These are phyloP conservation scores for Alternaria triticimaculans DNA, from an alignment of 2,329 filamentous ascomycete genomes.

Conservation along the genomic window DNA sequence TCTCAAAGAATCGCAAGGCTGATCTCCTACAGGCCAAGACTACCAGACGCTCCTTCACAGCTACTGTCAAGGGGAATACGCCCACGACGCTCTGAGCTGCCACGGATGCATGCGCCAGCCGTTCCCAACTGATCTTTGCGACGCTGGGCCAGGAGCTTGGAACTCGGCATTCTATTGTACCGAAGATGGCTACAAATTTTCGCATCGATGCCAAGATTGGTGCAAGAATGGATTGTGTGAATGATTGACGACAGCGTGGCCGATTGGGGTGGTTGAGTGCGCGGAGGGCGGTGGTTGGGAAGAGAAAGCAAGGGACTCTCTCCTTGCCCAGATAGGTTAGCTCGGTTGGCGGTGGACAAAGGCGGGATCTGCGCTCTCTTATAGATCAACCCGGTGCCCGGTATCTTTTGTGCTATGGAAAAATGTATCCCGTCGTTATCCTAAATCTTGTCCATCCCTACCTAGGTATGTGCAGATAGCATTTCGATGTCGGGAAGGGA, in stretches of 20 bases:
- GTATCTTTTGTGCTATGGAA: not conserved
- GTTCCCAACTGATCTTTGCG: slow-evolving; percentile 16
- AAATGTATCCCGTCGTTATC: not conserved
- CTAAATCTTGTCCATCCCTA: too few relatives aligned
- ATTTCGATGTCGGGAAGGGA: too few relatives aligned
- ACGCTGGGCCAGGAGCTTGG: slow-evolving; percentile 18
- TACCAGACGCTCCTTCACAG: slow-evolving; percentile 24
- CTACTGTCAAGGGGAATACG: slow-evolving; percentile 23
- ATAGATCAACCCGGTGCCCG: not conserved
- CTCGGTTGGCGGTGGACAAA: not conserved
- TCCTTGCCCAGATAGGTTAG: not conserved
- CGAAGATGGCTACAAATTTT: slow-evolving; percentile 9
- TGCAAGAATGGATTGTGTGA: slow-evolving; percentile 10
- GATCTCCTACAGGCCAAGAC: slow-evolving; percentile 8
- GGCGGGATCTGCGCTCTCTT: not conserved
- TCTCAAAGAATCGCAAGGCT: not conserved
- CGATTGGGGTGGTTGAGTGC: not conserved
- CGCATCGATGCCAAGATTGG: slow-evolving; percentile 11
- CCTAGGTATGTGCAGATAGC: too few relatives aligned
- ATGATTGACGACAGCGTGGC: not conserved
- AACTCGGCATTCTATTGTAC: slow-evolving; percentile 25
- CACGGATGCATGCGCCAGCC: slow-evolving; percentile 20
- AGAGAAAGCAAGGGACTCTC: not conserved
- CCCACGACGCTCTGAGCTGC: slow-evolving; percentile 24
- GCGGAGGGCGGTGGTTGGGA: not conserved